A percentile compares a stretch with the other conserved stretches of the same genome.
Evolutionary conservation across 2,329 filamentous ascomycete species (phyloP).

Genomic region (Biscogniauxia marginata): DNA sequence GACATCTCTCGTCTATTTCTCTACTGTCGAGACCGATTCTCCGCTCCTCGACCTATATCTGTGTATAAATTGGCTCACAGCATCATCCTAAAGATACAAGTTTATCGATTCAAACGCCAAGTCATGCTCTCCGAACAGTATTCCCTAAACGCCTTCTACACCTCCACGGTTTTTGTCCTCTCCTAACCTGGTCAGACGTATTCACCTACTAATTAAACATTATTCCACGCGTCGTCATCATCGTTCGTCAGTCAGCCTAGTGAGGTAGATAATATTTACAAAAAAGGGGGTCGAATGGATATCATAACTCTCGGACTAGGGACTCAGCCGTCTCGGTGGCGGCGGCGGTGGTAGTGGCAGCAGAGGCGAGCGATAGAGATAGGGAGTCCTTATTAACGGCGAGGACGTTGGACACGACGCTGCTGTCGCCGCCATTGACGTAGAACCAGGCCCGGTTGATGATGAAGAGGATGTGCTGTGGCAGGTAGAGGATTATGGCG

Average conservation of each 20-base stretch:
- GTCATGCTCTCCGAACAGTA: neutral
- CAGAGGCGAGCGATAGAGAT: conserved; percentile 37
- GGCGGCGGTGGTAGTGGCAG: conserved; percentile 28
- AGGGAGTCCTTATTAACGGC: conserved; percentile 44
- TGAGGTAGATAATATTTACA: neutral
- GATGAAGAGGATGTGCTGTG: conserved; percentile 82
- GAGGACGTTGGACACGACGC: conserved; percentile 31
- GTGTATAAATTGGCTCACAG: neutral
- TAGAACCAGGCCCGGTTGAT: conserved; percentile 91
- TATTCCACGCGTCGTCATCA: neutral
- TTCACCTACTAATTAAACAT: neutral
- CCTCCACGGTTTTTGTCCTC: no score
- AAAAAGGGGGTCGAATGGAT: neutral
- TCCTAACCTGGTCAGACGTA: neutral
- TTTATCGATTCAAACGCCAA: conserved; percentile 17
- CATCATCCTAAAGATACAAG: conserved; percentile 7
- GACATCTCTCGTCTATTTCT: conserved; percentile 1
- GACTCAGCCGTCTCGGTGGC: conserved; percentile 27
- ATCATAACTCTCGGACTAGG: conserved; percentile 39
- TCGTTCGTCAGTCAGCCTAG: neutral
- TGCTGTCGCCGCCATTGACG: conserved; percentile 72
- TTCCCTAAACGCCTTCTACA: neutral
- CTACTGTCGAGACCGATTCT: conserved; percentile 4
- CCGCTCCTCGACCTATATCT: neutral
- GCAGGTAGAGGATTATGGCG: conserved; percentile 87